These are phyloP conservation scores for Fereydounia khargensis DNA, from an alignment of 1,284 basidiomycete genomes.

Conservation along the genomic window DNA sequence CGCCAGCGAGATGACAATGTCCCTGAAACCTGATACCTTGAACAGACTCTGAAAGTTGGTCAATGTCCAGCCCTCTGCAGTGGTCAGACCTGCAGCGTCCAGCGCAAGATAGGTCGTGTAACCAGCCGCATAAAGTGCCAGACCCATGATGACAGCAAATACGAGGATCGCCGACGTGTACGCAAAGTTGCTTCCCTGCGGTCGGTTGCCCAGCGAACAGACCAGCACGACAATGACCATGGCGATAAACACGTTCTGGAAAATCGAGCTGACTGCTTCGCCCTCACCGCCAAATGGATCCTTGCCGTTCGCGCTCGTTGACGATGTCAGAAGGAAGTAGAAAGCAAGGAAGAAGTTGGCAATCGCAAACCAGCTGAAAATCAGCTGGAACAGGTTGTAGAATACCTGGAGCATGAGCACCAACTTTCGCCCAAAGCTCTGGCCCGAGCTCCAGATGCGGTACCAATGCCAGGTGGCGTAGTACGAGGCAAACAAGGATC, in stretches of 20 bases:
- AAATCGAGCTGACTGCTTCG: conserved; percentile 45
- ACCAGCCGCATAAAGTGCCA: conserved; percentile 42
- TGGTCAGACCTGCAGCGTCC: conserved; percentile 15
- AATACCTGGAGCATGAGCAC: conserved; percentile 49
- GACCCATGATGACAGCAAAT: conserved; percentile 47
- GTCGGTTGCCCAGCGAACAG: conserved; percentile 54
- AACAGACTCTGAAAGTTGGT: conserved; percentile 24
- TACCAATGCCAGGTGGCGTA: conserved; percentile 50
- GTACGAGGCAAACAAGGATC: conserved; percentile 48
- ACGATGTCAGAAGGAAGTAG: conserved; percentile 40
- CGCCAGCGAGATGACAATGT: conserved; percentile 52
- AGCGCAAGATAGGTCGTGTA: conserved; percentile 47
- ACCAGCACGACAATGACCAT: conserved; percentile 52
- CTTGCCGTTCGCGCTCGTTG: conserved; percentile 14
- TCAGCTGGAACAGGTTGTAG: conserved; percentile 46
- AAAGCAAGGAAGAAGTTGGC: conserved; percentile 50
- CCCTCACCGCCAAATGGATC: conserved; percentile 32
- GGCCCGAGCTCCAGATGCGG: conserved; percentile 50
- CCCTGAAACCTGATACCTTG: conserved; percentile 40
- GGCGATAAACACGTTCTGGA: conserved; percentile 51
- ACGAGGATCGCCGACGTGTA: conserved; percentile 48
- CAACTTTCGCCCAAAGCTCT: conserved; percentile 45
- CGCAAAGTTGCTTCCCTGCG: conserved; percentile 46
- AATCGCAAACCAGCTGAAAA: conserved; percentile 52
- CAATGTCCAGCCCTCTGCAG: conserved; percentile 9